A percentile compares a stretch with the other conserved stretches of the same genome.
Conservation (phyloP, 768 basidiomycete genomes). For the Serpula lacrymans region DNA sequence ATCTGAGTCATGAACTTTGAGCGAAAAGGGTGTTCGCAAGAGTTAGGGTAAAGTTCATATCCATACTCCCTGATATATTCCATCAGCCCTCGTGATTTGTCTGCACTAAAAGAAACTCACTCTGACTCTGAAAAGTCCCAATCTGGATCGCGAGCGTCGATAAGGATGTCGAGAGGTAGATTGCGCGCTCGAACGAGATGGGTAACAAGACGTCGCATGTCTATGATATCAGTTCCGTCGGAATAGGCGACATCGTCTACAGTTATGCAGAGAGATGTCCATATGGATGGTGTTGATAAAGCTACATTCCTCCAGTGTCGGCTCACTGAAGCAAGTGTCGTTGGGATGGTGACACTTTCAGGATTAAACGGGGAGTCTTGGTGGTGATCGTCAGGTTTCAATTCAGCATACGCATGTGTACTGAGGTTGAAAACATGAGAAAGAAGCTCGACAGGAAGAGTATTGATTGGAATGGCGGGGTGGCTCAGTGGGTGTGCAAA, state of each 20-base stretch:
- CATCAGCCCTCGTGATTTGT: too few relatives aligned
- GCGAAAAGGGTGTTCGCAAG: constrained; percentile 7
- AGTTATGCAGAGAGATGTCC: constrained; percentile 54
- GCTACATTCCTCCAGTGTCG: constrained; percentile 53
- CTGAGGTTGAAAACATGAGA: constrained; percentile 53
- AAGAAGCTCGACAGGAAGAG: constrained; percentile 55
- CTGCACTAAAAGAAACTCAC: constrained; percentile 22
- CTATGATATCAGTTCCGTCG: constrained; percentile 15
- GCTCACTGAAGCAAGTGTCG: constrained; percentile 45
- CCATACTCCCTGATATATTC: constrained; percentile 6
- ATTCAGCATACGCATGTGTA: constrained; percentile 29
- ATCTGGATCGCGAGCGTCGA: constrained; percentile 55
- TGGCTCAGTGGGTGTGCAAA: too few relatives aligned
- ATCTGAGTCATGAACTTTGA: constrained; percentile 8
- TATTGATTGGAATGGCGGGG: constrained; percentile 28
- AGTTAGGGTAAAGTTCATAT: background rate
- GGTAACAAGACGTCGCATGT: constrained; percentile 35
- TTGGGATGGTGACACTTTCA: constrained; percentile 42
- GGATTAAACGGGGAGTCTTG: constrained; percentile 29
- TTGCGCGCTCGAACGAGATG: constrained; percentile 47
- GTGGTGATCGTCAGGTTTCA: constrained; percentile 17
- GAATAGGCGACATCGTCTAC: constrained; percentile 13
- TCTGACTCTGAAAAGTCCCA: constrained; percentile 56
- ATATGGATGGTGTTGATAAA: constrained; percentile 45
- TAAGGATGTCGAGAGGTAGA: constrained; percentile 50